phyloP scores from a whole-genome alignment of 768 basidiomycete species.

The Suillus americanus region DNA sequence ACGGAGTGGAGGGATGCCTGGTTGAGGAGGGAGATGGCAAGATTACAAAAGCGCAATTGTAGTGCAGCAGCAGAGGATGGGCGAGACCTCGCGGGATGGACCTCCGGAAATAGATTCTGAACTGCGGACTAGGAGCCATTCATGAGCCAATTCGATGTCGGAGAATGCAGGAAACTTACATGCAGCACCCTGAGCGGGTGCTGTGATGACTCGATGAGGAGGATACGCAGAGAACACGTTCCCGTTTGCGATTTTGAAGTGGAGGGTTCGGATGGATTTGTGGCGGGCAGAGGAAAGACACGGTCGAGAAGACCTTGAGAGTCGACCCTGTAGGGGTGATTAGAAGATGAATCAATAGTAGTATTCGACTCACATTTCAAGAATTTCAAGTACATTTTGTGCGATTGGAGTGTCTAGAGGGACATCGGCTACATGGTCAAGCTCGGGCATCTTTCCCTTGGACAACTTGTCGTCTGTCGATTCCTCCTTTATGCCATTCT shows the following conservation, averaged over 20 bases:
- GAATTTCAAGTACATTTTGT: conserved; percentile 56
- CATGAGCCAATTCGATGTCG: conserved; percentile 11
- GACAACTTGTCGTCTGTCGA: conserved; percentile 21
- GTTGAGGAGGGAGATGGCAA: conserved; percentile 70
- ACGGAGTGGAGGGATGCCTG: conserved; percentile 57
- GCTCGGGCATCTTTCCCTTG: conserved; percentile 19
- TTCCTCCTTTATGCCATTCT: conserved; percentile 35
- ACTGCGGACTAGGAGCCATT: conserved; percentile 52
- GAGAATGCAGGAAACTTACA: conserved; percentile 40
- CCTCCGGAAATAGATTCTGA: conserved; percentile 64
- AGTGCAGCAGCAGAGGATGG: conserved; percentile 63
- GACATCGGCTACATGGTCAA: conserved; percentile 45
- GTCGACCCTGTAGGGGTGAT: conserved; percentile 51
- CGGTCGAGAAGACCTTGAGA: conserved; percentile 78
- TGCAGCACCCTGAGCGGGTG: conserved; percentile 56
- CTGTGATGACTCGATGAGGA: conserved; percentile 52
- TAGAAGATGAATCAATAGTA: background rate
- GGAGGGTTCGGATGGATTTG: conserved; percentile 39
- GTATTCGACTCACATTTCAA: conserved; percentile 47
- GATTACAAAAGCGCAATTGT: conserved; percentile 72
- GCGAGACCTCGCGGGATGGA: conserved; percentile 63
- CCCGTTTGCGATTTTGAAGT: conserved; percentile 35
- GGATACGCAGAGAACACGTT: conserved; percentile 51
- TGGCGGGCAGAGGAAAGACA: conserved; percentile 57
- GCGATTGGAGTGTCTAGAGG: conserved; percentile 48